These are phyloP conservation scores for Neodidymelliopsis sp. DNA, from an alignment of 2,329 filamentous ascomycete genomes.

Conservation along the genomic window DNA sequence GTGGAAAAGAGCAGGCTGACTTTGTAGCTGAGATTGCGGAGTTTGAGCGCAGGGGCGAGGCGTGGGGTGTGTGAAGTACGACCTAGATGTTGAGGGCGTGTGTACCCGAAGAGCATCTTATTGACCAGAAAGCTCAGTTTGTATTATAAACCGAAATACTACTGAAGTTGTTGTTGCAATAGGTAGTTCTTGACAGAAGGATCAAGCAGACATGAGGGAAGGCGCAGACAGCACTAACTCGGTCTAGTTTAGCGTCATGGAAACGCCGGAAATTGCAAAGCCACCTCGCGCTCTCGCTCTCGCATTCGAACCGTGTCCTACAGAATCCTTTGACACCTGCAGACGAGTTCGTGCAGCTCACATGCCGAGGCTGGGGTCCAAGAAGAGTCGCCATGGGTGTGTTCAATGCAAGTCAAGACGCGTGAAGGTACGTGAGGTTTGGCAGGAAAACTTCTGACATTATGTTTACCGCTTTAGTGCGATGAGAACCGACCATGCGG, in stretches of 20 bases:
- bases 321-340: slow-evolving; percentile 1
- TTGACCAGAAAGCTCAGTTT: too few relatives aligned
- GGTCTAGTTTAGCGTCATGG: not conserved
- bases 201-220: too few relatives aligned
- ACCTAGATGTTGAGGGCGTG: too few relatives aligned
- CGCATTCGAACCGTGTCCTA: slow-evolving; percentile 20
- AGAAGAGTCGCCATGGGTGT: slow-evolving; percentile 37
- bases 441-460: not conserved
- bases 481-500: slow-evolving; percentile 40
- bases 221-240: too few relatives aligned
- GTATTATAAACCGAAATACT: too few relatives aligned
- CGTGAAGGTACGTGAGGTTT: slow-evolving; percentile 30
- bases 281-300: slow-evolving; percentile 27
- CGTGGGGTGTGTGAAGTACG: slow-evolving; percentile 21
- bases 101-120: too few relatives aligned
- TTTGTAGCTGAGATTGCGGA: slow-evolving; percentile 39
- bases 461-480: slow-evolving; percentile 26
- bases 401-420: slow-evolving; percentile 37
- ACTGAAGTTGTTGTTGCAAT: too few relatives aligned
- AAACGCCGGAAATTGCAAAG: not conserved
- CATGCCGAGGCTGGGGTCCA: slow-evolving; percentile 34
- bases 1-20: slow-evolving; percentile 35
- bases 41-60: slow-evolving; percentile 40
- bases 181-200: too few relatives aligned
- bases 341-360: slow-evolving; percentile 1